Evolutionary conservation across 2,329 filamentous ascomycete genomes (phyloP).

Genomic region (Phoma sp.): DNA sequence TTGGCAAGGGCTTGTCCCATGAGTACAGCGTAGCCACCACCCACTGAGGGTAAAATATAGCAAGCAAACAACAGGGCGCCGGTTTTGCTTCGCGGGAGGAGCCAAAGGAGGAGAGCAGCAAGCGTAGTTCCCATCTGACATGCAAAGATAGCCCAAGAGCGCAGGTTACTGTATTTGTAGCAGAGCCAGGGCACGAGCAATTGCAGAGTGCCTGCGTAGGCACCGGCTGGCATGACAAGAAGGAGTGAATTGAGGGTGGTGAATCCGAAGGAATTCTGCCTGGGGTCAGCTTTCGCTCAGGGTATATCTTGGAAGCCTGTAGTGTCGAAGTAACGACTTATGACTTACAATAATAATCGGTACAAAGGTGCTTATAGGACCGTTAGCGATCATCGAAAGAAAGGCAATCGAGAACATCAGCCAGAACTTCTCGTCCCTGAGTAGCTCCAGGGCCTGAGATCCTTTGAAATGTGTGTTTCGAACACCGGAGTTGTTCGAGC

Average conservation of each 20-base stretch:
- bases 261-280: conserved; percentile 26
- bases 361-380: conserved; percentile 26
- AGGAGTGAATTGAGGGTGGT: conserved; percentile 25
- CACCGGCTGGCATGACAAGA: conserved; percentile 27
- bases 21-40: conserved; percentile 56
- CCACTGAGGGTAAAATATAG: conserved; percentile 54
- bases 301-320: neutral
- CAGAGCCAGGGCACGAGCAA: conserved; percentile 26
- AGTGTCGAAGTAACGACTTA: no score
- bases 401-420: conserved; percentile 28
- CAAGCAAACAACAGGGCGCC: conserved; percentile 55
- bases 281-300: neutral
- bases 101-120: conserved; percentile 44
- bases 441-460: conserved; percentile 65
- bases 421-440: conserved; percentile 64
- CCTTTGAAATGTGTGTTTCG: conserved; percentile 70
- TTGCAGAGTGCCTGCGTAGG: conserved; percentile 26
- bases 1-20: conserved; percentile 58
- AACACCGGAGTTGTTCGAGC: conserved; percentile 75
- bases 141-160: conserved; percentile 34
- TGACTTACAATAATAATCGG: conserved; percentile 27
- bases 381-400: conserved; percentile 34
- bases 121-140: conserved; percentile 48
- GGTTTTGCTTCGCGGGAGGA: conserved; percentile 32
- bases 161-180: conserved; percentile 25